Conservation (phyloP, 176 grass and related monocot genomes). For the Eragrostis nindensis region DNA sequence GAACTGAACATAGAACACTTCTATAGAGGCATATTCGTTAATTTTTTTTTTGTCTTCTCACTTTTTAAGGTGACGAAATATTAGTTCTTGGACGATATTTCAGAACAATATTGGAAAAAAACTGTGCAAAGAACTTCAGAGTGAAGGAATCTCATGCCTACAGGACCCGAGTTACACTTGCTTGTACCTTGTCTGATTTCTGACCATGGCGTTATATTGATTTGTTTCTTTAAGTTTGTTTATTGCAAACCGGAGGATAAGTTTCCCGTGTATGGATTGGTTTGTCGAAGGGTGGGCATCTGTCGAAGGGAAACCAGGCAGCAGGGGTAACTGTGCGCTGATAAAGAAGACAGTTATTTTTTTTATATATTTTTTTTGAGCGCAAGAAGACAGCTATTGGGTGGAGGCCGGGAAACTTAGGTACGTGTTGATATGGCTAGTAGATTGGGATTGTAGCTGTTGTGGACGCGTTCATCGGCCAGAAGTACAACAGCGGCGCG, state of each 20-base stretch:
- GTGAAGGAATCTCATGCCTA: neutral
- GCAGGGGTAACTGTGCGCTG: too few relatives aligned
- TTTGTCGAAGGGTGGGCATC: too few relatives aligned
- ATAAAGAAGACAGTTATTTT: too few relatives aligned
- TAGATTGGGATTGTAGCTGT: neutral
- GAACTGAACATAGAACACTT: neutral
- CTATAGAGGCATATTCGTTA: conserved; percentile 9
- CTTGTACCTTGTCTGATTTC: neutral
- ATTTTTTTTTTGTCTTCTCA: neutral
- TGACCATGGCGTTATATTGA: neutral
- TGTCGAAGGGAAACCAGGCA: too few relatives aligned
- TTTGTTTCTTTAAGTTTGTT: neutral
- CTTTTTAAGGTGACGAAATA: neutral
- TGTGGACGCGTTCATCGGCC: too few relatives aligned
- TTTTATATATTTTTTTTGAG: too few relatives aligned
- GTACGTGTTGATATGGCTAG: neutral
- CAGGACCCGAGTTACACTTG: neutral
- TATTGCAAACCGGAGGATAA: neutral
- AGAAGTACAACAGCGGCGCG: too few relatives aligned
- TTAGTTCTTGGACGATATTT: neutral
- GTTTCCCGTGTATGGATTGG: neutral
- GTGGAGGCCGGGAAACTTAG: neutral
- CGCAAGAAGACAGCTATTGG: too few relatives aligned
- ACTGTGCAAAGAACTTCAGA: neutral
- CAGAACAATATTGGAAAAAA: neutral